Evolutionary conservation across 2,329 filamentous ascomycete genomes (phyloP), one percentile per base, ranked within the genome.

Genomic region (Ophiostoma ips): DNA sequence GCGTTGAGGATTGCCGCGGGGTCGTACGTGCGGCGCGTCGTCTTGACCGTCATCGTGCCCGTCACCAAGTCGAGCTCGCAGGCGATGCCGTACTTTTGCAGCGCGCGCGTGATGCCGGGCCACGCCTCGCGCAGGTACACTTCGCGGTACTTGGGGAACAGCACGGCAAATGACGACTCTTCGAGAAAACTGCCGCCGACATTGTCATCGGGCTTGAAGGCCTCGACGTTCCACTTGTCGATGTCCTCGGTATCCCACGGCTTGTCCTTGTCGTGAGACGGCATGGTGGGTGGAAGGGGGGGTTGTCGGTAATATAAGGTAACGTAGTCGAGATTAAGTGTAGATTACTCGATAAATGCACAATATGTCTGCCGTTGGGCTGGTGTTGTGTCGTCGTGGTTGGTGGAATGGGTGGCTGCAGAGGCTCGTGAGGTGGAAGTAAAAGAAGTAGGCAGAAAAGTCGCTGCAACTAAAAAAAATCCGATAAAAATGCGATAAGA

Each of bases 111-210:
- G 52, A 98, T 79, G 43, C 94, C 76, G 3, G 90, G 87, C 92
- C 92, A 98, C 59, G 84, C 83, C 63, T 94, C 87, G 62, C 86
- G 88, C 50, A 98, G 72, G 62, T 96, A 95, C 46, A 87, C 77
- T 73, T 98, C 92, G 61, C 92, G 83, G 67, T 98, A 98, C 68
- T 95, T 95, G 55, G 92, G 92, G 63, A 96, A 96, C 7, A 96
- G 71, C 0, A 79, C 83, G 57, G 73, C 74, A 64, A 98, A 98
- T 5, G 85, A 88, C 1, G 87, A 95, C 70, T 96, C 92, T 66
- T 98, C 90, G 49, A 82, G 76, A 64, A 98, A 94, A 18, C 84
- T 83, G 56, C 92, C 92, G 50, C 78, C 87, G 31, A 71, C 68
- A 67, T 96, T 96, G 69, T 96, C 84, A 57, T 85, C 80, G 46